Evolutionary conservation across 306 rosid species (phyloP).

Genomic region (Vicia sativa): DNA sequence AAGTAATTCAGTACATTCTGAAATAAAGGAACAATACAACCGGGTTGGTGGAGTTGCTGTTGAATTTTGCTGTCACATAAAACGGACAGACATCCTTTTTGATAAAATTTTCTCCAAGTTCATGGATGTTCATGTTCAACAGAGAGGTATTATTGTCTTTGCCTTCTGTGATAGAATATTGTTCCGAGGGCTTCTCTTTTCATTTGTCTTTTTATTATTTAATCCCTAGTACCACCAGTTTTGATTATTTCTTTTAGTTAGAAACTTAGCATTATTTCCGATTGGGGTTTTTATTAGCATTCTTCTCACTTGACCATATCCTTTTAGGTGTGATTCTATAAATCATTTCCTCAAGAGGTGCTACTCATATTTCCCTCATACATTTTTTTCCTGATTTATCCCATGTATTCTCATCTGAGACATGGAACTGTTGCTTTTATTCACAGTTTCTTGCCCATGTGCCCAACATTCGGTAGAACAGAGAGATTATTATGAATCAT

Average conservation of each 20-base stretch:
- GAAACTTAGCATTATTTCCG: constrained; percentile 1
- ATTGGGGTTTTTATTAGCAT: background rate
- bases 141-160: constrained; percentile 69
- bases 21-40: constrained; percentile 89
- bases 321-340: background rate
- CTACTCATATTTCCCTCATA: background rate
- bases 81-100: constrained; percentile 90
- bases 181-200: constrained; percentile 34
- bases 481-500: background rate
- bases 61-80: constrained; percentile 96
- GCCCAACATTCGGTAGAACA: constrained; percentile 7
- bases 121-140: constrained; percentile 68
- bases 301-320: constrained; percentile 11
- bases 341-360: background rate
- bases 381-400: background rate
- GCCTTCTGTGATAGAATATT: constrained; percentile 21
- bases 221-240: constrained; percentile 1
- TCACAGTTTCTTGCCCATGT: constrained; percentile 11
- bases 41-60: constrained; percentile 99
- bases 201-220: constrained; percentile 21
- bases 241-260: constrained; percentile 21
- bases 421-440: constrained; percentile 16
- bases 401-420: background rate
- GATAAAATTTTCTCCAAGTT: constrained; percentile 90
- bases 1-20: constrained; percentile 66